Conservation (phyloP, 257 asterid species). For the Thymus mandschuricus region DNA sequence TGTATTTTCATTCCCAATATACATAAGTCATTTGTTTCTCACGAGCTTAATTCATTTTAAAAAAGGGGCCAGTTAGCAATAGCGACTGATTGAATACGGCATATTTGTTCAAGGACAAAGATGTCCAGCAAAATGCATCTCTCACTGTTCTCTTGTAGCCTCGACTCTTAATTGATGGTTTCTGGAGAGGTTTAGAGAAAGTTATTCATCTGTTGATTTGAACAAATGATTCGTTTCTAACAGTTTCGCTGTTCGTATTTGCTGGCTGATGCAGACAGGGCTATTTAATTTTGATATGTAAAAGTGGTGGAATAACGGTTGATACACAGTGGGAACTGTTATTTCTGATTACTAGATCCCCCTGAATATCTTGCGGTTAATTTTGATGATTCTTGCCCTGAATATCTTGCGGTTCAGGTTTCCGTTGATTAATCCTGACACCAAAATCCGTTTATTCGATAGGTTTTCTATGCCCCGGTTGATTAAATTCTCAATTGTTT, state of each 20-base stretch:
- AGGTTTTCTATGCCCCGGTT: too few relatives aligned
- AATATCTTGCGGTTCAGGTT: not conserved
- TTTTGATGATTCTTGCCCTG: too few relatives aligned
- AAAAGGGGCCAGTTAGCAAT: too few relatives aligned
- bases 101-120: not conserved
- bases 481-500: too few relatives aligned
- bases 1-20: slow-evolving; percentile 28
- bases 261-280: not conserved
- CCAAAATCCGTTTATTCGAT: too few relatives aligned
- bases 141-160: not conserved
- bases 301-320: slow-evolving; percentile 19
- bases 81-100: too few relatives aligned
- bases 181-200: not conserved
- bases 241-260: too few relatives aligned
- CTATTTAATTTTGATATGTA: not conserved
- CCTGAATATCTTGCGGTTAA: too few relatives aligned
- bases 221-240: not conserved
- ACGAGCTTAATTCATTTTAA: slow-evolving; percentile 18
- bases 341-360: not conserved
- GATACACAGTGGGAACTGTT: slow-evolving; percentile 1
- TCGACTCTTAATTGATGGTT: not conserved
- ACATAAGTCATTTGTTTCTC: slow-evolving; percentile 6
- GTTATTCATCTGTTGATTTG: not conserved
- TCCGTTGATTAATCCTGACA: too few relatives aligned
- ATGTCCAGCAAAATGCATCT: not conserved